A percentile compares a stretch with the other conserved stretches of the same genome.
Conservation (phyloP, 345 rosid species). For the Leavenworthia alabamica region DNA sequence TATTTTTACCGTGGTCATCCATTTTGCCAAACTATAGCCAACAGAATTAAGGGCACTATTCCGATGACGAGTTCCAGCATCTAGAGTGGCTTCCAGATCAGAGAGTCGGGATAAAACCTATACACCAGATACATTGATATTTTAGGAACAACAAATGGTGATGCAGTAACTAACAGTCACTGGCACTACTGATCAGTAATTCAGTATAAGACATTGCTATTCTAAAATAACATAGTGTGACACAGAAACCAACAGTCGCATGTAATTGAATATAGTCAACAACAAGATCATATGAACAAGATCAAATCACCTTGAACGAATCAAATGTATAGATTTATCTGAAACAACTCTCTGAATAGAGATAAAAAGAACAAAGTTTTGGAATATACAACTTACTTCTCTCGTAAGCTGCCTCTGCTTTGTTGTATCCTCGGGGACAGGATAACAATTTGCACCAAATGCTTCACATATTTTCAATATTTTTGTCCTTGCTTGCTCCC, state of each 20-base stretch:
- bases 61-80: constrained; percentile 79
- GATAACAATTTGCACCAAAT: constrained; percentile 93
- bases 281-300: constrained; percentile 7
- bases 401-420: constrained; percentile 86
- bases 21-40: constrained; percentile 60
- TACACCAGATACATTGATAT: constrained; percentile 20
- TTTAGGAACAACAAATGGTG: background rate
- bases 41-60: constrained; percentile 65
- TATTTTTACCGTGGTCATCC: constrained; percentile 66
- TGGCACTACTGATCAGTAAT: too few species aligned
- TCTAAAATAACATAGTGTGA: constrained; percentile 6
- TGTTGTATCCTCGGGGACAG: constrained; percentile 80
- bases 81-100: constrained; percentile 86
- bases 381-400: constrained; percentile 57
- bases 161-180: constrained; percentile 1
- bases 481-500: constrained; percentile 92
- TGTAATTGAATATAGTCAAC: background rate
- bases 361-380: background rate
- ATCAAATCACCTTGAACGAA: background rate
- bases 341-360: background rate
- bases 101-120: constrained; percentile 85
- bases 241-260: background rate
- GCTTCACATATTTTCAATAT: constrained; percentile 90
- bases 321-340: background rate
- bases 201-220: too few species aligned